Base-by-base conservation (phyloP, 192 early-diverging fungal genomes). In the Entophlyctis luteolus region DNA sequence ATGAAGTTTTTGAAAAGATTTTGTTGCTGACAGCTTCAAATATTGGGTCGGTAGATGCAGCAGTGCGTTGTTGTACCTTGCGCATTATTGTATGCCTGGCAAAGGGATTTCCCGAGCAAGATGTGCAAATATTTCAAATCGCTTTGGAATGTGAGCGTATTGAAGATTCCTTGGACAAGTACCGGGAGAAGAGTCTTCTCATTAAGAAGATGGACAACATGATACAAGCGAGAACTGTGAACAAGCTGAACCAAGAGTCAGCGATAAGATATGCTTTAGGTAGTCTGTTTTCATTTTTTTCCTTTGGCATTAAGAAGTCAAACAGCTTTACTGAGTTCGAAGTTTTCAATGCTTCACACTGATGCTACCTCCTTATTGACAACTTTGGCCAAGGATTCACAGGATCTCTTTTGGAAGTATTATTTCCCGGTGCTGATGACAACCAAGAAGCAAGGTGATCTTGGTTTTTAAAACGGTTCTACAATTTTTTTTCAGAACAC, bases 341-440 rank as follows among this genome's bases (percentile, higher is more conserved):
- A 93, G 69, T 91, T 98, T 49, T 85, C 84, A 29, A 86, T 90
- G 4, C 65, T 97, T 18, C 96, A 93, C 92, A 70, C 88, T 6
- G 91, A 94, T 62, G 87, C 82, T 14, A 86, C 78, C 18, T 80
- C 49, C n/a, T 36, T 66, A 6, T 37, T 66, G 18, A 28, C 55
- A 78, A 39, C 72, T 83, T 31, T 68, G 93, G 46, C 48, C 72
- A 78, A 2, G 75, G 80, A 2, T n/a, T 45, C 23, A 31, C 74
- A 14, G 23, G 76, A 66, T 14, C 29, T 47, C 36, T 75, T 62
- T 37, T 63, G 36, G 69, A 76, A 45, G 37, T 55, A 36, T 28
- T 66, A 55, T 33, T 16, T 54, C 25, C 63, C 63, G 4, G 27
- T 66, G 27, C 36, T 66, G 0, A 12, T 55, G 4, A 66, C 33